Evolutionary conservation across 2,329 filamentous ascomycete genomes (phyloP), one percentile per base, ranked within the genome.

Genomic region (Fusarium temperatum): DNA sequence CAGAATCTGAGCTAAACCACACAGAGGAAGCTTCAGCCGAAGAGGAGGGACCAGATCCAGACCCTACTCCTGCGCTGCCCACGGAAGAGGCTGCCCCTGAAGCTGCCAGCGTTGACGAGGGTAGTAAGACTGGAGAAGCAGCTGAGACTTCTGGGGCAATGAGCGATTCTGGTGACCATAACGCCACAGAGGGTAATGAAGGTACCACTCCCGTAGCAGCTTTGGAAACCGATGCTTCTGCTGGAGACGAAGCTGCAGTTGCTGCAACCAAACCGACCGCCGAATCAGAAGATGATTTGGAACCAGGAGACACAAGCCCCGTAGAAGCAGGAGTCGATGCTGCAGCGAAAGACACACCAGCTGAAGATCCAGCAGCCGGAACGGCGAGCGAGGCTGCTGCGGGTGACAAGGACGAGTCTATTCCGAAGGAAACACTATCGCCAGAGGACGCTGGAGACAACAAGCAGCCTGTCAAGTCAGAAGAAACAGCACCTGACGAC

Each of bases 401-500:
- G 24, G 26, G 22, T 24, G 41, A 42, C 6, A 56, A 63, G 50
- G 20, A n/a, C 13, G 20, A 28, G 14, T 14, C 28, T 39, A 24
- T 48, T 32, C 15, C 51, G 26, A 47, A 70, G 36, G 51, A 55
- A 28, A 36, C 44, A 15, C 28, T 35, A 30, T 36, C 44, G 17
- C 17, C 22, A 39, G 50, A 67, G 35, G 55, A 62, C 4, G 47
- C 42, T 30, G 18, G 42, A 13, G 60, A 62, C 14, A 38, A 53
- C 18, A 28, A 61, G 20, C 30, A 60, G 30, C 18, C 55, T 36
- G 24, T 36, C 17, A 58, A 58, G 6, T 30, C 59, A 20, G 59
- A 75, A n/a, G 47, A 68, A 39, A 44, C 44, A 54, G 62, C 56
- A 39, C n/a, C 36, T 36, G 47, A 26, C 12, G 66, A 55, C 28